Evolutionary conservation across 2,329 filamentous ascomycete genomes (phyloP), one percentile per base, ranked within the genome.

Genomic region (Periglandula ipomoeae): DNA sequence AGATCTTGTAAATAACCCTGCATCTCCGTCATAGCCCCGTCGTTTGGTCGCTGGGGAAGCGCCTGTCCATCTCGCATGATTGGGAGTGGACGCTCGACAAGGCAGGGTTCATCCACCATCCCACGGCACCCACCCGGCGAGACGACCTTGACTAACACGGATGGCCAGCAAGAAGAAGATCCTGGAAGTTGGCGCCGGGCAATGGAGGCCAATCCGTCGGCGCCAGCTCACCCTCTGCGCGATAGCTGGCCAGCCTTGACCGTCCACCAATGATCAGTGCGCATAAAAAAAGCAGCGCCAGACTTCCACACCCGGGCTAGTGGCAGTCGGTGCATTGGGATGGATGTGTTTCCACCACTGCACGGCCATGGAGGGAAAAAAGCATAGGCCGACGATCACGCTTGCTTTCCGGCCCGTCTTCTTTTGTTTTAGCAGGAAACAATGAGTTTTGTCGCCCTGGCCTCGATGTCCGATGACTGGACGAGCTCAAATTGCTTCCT

Each of bases 1-100:
- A 56, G 50, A 47, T 47, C 24, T 26, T 49, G 44, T 26, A 50
- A 54, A 43, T 40, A 47, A 52, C 52, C 53, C 49, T 54, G 50
- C 50, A 47, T 45, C 35, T 24, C 37, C 23, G 48, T 41, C 44
- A 48, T 35, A 41, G 44, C 34, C 34, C 44, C 34, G 13, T 11
- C 17, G 34, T 39, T 24, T 17, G 34, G 37, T 37, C 44, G 47
- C 24, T 27, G 37, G 15, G 43, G 26, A n/a, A 20, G n/a, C n/a
- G n/a, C n/a, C n/a, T n/a, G n/a, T n/a, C n/a, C n/a, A n/a, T n/a
- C 32, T 22, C 17, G 13, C 38, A 47, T 44, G 48, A 43, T 43
- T 46, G 48, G 40, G 23, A 22, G 23, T 49, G 47, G 27, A 39
- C 27, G 46, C 30, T 43, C 30, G 27, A 44, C 26, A 42, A 30